Base-by-base conservation (phyloP, 2,329 filamentous ascomycete species). In the Aspergillus quadrilineatus region DNA sequence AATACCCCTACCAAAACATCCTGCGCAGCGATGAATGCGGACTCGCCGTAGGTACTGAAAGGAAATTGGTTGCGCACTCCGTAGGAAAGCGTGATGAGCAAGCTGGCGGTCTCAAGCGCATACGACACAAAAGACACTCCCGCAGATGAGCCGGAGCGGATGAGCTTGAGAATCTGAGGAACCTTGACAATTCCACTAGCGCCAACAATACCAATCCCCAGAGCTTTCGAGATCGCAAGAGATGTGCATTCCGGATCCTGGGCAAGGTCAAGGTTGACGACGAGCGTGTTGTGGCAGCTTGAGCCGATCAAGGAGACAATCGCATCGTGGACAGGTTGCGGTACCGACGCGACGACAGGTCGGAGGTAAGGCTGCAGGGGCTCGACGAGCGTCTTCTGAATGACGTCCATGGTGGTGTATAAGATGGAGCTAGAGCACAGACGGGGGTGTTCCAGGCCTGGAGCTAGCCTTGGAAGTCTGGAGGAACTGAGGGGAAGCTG, bases 41-140 rank as follows among this genome's bases (percentile, higher is more conserved):
- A 93, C 83, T 99, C 94, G 74, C 94, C 94, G 73, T 89, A 99
- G 9, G 94, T 99, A 82, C 89, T 95, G 77, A 99, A 97, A 3
- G 94, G 93, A 66, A 96, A 97, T 26, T 86, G 87, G 69, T 92
- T 90, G 71, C 94, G 90, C 63, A 90, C 82, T 74, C 96, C 96
- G 81, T 99, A 99, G 51, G 90, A 89, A 64, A 99, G 84, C 4
- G 87, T 89, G 75, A 97, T 95, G 67, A 97, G 82, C 77, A 95
- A 93, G 57, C 88, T 86, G 55, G 85, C 82, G 7, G 92, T 97
- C 80, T 99, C 94, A 72, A 99, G 90, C 34, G 94, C 82, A 79
- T 97, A 97, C 32, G 90, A 89, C 44, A 96, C 83, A 77, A 97
- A 96, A 48, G 87, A 91, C 60, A 99, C 84, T 65, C 94, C 94